phyloP scores from a whole-genome alignment of 140 eudicot genomes.

The Artemisia princeps region DNA sequence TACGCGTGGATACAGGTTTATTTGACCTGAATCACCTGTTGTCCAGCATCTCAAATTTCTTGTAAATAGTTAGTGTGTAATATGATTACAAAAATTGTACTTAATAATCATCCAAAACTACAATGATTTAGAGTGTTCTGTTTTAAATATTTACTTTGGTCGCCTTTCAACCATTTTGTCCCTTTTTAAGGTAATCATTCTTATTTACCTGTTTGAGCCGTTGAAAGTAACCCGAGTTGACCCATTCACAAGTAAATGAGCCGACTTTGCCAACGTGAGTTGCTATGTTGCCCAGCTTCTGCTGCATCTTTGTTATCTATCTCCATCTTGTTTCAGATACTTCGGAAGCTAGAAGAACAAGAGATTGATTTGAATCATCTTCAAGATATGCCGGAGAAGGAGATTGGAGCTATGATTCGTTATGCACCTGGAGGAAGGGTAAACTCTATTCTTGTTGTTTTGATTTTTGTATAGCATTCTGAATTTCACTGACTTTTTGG shows the following conservation, averaged over 20 bases:
- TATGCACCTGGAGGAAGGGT: conserved; percentile 98
- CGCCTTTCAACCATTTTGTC: neutral
- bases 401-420: conserved; percentile 88
- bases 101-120: no score
- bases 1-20: neutral
- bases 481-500: conserved; percentile 15
- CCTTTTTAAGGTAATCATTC: neutral
- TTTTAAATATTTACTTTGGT: neutral
- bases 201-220: neutral
- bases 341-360: conserved; percentile 92
- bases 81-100: neutral
- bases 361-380: conserved; percentile 77
- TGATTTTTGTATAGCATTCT: neutral
- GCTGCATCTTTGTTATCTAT: conserved; percentile 1
- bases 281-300: conserved; percentile 5
- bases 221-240: neutral
- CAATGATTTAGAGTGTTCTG: neutral
- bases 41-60: neutral
- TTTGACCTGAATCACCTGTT: neutral
- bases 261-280: neutral
- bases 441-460: conserved; percentile 14
- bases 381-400: conserved; percentile 82
- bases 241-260: conserved; percentile 16
- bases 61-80: neutral
- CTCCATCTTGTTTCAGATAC: conserved; percentile 42